Percentiles rank a stretch among this genome's conserved stretches.
Conservation (phyloP, 305 asterid genomes). For the Euphrasia arctica region DNA sequence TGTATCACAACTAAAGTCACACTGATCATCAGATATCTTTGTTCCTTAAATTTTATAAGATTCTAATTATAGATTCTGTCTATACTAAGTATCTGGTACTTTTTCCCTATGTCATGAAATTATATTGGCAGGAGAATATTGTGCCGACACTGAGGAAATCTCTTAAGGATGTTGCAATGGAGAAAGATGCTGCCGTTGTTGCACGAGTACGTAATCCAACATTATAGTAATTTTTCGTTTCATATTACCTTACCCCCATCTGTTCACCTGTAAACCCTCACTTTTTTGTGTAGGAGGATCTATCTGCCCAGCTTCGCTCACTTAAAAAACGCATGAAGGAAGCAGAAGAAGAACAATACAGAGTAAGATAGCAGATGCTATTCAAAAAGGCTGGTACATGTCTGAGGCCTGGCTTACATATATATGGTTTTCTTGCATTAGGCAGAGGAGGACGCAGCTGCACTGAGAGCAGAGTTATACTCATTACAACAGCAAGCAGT, state of each 20-base stretch:
- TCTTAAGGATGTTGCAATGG: slow-evolving; percentile 96
- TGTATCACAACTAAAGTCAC: neutral
- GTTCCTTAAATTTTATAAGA: slow-evolving; percentile 4
- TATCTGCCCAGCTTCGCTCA: slow-evolving; percentile 89
- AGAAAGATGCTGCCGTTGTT: slow-evolving; percentile 99
- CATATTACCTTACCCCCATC: slow-evolving; percentile 7
- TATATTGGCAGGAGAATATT: slow-evolving; percentile 66
- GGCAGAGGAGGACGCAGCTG: slow-evolving; percentile 99
- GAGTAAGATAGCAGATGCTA: slow-evolving; percentile 46
- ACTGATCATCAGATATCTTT: neutral
- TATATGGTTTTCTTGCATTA: slow-evolving; percentile 32
- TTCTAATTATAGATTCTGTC: slow-evolving; percentile 7
- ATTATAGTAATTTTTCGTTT: slow-evolving; percentile 13
- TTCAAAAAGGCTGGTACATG: slow-evolving; percentile 13
- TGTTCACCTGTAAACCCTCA: slow-evolving; percentile 24
- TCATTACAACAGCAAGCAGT: slow-evolving; percentile 82
- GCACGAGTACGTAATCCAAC: slow-evolving; percentile 56
- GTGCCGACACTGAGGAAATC: slow-evolving; percentile 89
- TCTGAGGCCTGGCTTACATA: slow-evolving; percentile 13
- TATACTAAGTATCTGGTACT: slow-evolving; percentile 1
- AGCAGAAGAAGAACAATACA: slow-evolving; percentile 97
- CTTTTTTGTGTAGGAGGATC: slow-evolving; percentile 74
- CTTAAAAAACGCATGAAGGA: slow-evolving; percentile 78
- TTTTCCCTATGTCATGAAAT: neutral
- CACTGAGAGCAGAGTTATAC: slow-evolving; percentile 83